phyloP scores from a whole-genome alignment of 441 rosid species.

The Jatropha podagrica region DNA sequence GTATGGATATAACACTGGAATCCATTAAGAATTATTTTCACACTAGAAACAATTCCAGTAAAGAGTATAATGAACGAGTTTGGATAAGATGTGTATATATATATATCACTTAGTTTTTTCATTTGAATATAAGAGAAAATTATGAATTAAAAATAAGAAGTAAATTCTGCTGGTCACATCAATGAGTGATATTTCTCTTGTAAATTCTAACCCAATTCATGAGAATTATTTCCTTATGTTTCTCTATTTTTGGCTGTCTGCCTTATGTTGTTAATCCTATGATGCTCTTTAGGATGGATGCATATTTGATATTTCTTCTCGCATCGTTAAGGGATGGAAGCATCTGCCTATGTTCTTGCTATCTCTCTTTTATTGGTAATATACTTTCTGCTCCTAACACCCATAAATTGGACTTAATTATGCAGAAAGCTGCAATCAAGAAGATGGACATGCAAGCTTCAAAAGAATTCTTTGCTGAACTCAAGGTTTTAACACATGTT shows the following conservation, averaged over 20 bases:
- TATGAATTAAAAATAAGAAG: too few species aligned
- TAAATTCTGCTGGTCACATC: background rate
- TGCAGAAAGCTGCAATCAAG: conserved; percentile 97
- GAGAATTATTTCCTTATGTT: background rate
- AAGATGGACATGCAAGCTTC: conserved; percentile 99
- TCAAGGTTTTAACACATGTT: conserved; percentile 87
- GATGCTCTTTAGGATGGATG: background rate
- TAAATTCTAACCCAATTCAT: too few species aligned
- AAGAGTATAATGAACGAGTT: too few species aligned
- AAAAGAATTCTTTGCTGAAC: conserved; percentile 88
- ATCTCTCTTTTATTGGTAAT: background rate
- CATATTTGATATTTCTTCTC: background rate
- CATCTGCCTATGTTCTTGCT: background rate
- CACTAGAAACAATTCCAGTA: background rate
- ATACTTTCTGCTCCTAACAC: background rate
- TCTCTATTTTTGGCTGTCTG: background rate
- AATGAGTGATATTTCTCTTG: background rate
- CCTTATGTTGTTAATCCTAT: background rate
- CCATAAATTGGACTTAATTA: conserved; percentile 4
- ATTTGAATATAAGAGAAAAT: too few species aligned
- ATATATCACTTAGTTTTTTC: too few species aligned
- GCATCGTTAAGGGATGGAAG: background rate
- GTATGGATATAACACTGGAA: background rate
- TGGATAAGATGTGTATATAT: too few species aligned
- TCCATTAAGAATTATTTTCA: background rate